Evolutionary conservation across 2,329 filamentous ascomycete species (phyloP).

Genomic region (Aspergillus ochraceus): DNA sequence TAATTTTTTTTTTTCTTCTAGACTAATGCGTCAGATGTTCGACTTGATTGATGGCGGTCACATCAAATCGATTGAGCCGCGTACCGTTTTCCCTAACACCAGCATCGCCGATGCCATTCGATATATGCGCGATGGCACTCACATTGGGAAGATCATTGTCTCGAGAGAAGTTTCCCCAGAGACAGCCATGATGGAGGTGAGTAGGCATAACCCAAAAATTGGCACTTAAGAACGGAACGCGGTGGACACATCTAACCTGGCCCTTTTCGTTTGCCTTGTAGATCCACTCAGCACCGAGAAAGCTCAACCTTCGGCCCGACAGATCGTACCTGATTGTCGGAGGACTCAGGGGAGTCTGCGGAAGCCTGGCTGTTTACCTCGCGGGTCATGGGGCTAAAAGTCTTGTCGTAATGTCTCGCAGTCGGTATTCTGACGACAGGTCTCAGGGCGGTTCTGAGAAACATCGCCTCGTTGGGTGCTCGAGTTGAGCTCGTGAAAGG

Average conservation of each 20-base stretch:
- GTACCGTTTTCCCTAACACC: neutral
- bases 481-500: neutral
- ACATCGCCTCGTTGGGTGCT: neutral
- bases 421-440: neutral
- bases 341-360: slow-evolving; percentile 12
- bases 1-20: neutral
- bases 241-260: no score
- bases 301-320: neutral
- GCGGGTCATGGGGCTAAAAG: slow-evolving; percentile 7
- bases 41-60: slow-evolving; percentile 1
- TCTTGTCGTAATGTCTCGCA: slow-evolving; percentile 5
- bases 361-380: slow-evolving; percentile 7
- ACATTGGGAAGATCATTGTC: slow-evolving; percentile 20
- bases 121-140: slow-evolving; percentile 15
- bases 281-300: neutral
- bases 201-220: no score
- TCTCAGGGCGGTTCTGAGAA: neutral
- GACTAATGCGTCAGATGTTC: neutral
- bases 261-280: no score
- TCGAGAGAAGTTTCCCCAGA: neutral
- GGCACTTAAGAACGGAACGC: no score
- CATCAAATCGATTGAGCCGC: slow-evolving; percentile 2
- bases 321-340: slow-evolving; percentile 12
- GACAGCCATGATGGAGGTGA: no score
- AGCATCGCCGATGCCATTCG: slow-evolving; percentile 14